These are phyloP conservation scores for Xylaria sp. DNA, from an alignment of 2,329 filamentous ascomycete genomes.

Conservation along the genomic window DNA sequence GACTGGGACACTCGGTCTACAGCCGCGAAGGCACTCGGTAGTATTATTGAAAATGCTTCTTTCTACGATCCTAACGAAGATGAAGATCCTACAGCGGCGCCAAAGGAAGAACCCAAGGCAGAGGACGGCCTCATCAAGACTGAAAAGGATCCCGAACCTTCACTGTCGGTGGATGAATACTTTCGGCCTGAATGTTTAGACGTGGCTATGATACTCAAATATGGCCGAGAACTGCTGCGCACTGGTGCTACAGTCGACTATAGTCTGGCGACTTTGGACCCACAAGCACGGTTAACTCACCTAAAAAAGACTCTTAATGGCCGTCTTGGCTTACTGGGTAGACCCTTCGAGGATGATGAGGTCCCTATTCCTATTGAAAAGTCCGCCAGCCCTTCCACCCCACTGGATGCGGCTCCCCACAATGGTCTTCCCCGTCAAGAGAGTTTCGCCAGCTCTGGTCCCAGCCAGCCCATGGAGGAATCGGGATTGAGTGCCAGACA, in stretches of 20 bases:
- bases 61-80: conserved; percentile 87
- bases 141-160: conserved; percentile 67
- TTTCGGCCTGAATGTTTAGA: conserved; percentile 81
- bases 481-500: conserved; percentile 87
- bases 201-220: conserved; percentile 80
- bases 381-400: conserved; percentile 59
- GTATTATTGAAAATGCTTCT: conserved; percentile 90
- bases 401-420: conserved; percentile 54
- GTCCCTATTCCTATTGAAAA: conserved; percentile 72
- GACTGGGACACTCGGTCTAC: conserved; percentile 97
- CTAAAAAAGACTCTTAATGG: conserved; percentile 89
- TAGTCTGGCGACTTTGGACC: conserved; percentile 82
- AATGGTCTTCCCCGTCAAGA: conserved; percentile 54
- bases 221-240: conserved; percentile 85
- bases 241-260: conserved; percentile 85
- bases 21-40: conserved; percentile 91
- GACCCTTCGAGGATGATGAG: conserved; percentile 86
- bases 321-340: conserved; percentile 84
- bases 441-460: conserved; percentile 49
- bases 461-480: conserved; percentile 67
- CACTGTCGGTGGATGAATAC: conserved; percentile 66
- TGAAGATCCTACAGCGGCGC: conserved; percentile 63
- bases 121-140: conserved; percentile 65
- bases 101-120: conserved; percentile 56
- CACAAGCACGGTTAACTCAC: conserved; percentile 81